Percentiles rank a stretch among this genome's conserved stretches.
Evolutionary conservation across 768 basidiomycete genomes (phyloP).

Genomic region (Amanita pseudoporphyria): DNA sequence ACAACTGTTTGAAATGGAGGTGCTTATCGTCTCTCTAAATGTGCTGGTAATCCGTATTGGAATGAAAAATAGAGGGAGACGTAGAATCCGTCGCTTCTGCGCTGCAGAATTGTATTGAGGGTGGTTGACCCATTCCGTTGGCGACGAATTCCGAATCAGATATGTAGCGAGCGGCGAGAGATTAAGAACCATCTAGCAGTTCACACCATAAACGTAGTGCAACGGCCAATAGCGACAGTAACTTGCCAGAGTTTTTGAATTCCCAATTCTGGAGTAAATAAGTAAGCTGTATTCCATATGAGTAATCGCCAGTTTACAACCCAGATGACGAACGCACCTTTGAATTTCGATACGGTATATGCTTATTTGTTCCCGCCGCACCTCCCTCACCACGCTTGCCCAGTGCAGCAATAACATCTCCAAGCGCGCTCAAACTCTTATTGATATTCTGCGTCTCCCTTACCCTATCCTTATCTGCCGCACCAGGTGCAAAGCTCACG

Average conservation of each 20-base stretch:
- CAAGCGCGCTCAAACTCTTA: constrained; percentile 82
- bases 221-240: constrained; percentile 5
- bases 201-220: not conserved
- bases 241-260: constrained; percentile 78
- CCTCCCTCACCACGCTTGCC: constrained; percentile 55
- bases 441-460: constrained; percentile 93
- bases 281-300: constrained; percentile 39
- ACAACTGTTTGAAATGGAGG: no score
- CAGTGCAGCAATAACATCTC: no score
- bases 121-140: no score
- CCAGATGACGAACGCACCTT: constrained; percentile 40
- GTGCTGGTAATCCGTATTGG: no score
- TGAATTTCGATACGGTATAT: constrained; percentile 91
- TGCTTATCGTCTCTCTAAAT: no score
- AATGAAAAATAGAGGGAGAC: no score
- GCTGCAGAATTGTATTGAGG: no score
- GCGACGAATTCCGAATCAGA: no score
- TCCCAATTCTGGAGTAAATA: no score
- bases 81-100: no score
- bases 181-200: constrained; percentile 69
- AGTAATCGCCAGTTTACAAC: not conserved
- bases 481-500: constrained; percentile 43
- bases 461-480: constrained; percentile 69
- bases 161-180: no score
- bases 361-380: constrained; percentile 39